These are phyloP conservation scores for Penicillium verhagenii DNA, from an alignment of 495 filamentous ascomycete species.

Conservation along the genomic window DNA sequence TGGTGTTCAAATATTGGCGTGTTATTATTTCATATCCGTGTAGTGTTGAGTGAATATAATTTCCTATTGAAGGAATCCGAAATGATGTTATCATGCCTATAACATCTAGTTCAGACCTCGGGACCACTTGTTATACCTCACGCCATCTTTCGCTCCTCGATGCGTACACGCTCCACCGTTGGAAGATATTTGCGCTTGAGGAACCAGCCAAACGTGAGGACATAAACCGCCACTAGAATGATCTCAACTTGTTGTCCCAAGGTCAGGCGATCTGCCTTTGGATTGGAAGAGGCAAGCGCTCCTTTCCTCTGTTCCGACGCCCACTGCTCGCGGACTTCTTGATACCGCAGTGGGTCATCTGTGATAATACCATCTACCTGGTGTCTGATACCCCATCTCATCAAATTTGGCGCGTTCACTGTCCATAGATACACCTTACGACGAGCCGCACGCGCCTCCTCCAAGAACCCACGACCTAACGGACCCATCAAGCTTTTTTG, in stretches of 20 bases:
- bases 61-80: slow-evolving; percentile 3
- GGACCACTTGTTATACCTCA: slow-evolving; percentile 1
- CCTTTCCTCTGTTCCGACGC: slow-evolving; percentile 11
- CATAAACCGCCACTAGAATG: slow-evolving; percentile 7
- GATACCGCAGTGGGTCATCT: slow-evolving; percentile 47
- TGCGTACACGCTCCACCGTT: slow-evolving; percentile 13
- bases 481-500: slow-evolving; percentile 64
- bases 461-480: slow-evolving; percentile 60
- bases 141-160: slow-evolving; percentile 15
- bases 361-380: slow-evolving; percentile 58
- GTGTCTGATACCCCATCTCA: slow-evolving; percentile 67
- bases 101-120: no score
- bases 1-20: slow-evolving; percentile 11
- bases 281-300: background rate
- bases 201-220: slow-evolving; percentile 29
- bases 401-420: slow-evolving; percentile 69
- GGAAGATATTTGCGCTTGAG: slow-evolving; percentile 15
- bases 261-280: slow-evolving; percentile 13
- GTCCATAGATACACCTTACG: slow-evolving; percentile 78
- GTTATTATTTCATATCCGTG: background rate
- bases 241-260: slow-evolving; percentile 15
- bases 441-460: slow-evolving; percentile 50
- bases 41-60: slow-evolving; percentile 9
- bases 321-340: slow-evolving; percentile 18
- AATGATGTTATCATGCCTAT: slow-evolving; percentile 1